Evolutionary conservation across 371 early-diverging fungal genomes (phyloP), one percentile per base, ranked within the genome.

Genomic region (Nosema muscidifuracis): DNA sequence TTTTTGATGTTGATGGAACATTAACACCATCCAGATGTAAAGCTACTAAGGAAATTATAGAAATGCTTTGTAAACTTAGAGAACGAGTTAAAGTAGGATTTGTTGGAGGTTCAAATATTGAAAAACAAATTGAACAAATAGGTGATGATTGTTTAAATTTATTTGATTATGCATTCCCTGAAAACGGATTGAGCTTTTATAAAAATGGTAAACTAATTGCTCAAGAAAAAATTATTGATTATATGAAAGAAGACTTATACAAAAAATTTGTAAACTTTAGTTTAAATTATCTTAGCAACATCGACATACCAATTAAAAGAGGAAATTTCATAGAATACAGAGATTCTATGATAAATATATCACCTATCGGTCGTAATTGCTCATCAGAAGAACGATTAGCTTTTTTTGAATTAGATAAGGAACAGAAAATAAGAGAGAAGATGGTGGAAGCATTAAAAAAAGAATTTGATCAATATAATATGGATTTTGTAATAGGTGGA

Each of bases 1-100:
- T 98, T 40, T 97, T 97, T 79, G 98, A 99, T 84, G 97, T 99
- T 36, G 99, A 99, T 81, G 99, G 98, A 69, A 97, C 99, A 7
- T 85, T 99, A 74, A 94, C 95, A 4, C 94, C 93, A 47, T 93
- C 81, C 3, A 60, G 81, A 42, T 66, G 84, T 76, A 74, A 62
- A 44, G 84, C 85, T 80, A 87, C 90, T 30, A 83, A 86, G 10
- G 88, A 89, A 77, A 92, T 97, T 88, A 83, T 85, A 68, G 81
- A 89, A 50, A 86, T 89, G 56, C 87, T 99, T 26, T 84, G 81
- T 15, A 85, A 86, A 38, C 85, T 97, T 56, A 88, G 91, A 77
- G 89, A 92, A 82, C 88, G 90, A 84, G 90, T 88, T 38, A 90
- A 89, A 38, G 87, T 96, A 73, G 99, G 95, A 7, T 99, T 97